Evolutionary conservation across 768 basidiomycete species (phyloP), one percentile per base, ranked within the genome.

Genomic region (Panus rudis): DNA sequence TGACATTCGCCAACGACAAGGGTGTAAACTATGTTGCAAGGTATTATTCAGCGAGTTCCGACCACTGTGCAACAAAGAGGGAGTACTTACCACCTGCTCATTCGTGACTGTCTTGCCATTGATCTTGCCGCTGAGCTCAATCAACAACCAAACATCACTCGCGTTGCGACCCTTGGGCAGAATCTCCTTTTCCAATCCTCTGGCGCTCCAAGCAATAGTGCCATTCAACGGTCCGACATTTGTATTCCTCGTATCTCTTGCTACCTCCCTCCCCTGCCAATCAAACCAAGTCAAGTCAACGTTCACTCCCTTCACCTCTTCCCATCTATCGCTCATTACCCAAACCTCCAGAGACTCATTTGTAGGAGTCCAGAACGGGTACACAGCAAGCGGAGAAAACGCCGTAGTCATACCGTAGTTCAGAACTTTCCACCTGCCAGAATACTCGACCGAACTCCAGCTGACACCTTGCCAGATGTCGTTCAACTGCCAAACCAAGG

Each of bases 401-500:
- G 63, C 62, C 16, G 56, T 58, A 12, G 71, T 59, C 47, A 73
- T 54, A 17, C 67, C 74, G 49, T 78, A 77, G 45, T 79, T 69
- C 43, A 76, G 59, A 2, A 74, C 76, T 57, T 79, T 78, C 78
- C 76, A 78, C 17, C 78, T 58, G 6, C 78, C 76, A 4, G 73
- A 75, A 50, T 75, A 74, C 51, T 78, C 76, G 52, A 77, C 67
- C 39, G 65, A 63, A 2, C 74, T 67, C 76, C 76, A 78, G 52
- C 70, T 74, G 37, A 70, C 66, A 25, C 70, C 77, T 48, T 78
- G 75, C 76, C 75, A 78, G 42, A 78, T 75, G 54, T 78, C 75
- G 50, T 78, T 76, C 42, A 77, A 64, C 53, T 78, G 75, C 75
- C 75, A 78, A 6, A 79, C 72, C 22, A 78, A 59, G 11, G 72